A percentile compares a stretch with the other conserved stretches of the same genome.
Evolutionary conservation across 495 filamentous ascomycete genomes (phyloP).

Genomic region (Hypoxylon lenormandii): DNA sequence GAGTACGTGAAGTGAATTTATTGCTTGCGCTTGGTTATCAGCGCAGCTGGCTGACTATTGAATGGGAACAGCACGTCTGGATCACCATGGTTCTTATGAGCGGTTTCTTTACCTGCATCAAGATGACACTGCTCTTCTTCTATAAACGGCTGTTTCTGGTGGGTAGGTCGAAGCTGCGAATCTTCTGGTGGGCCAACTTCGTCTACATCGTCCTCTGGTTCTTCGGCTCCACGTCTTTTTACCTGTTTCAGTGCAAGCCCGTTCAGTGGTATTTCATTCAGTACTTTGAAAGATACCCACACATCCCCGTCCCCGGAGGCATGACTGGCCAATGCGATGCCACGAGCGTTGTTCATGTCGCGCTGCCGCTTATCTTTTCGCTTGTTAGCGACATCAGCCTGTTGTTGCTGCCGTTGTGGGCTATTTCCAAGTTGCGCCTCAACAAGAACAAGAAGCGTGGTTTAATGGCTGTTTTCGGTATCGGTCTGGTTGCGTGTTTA

Average conservation of each 20-base stretch:
- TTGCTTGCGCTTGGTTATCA: not conserved
- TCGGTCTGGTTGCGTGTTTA: slow-evolving; percentile 42
- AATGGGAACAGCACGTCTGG: slow-evolving; percentile 42
- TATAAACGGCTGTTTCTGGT: slow-evolving; percentile 51
- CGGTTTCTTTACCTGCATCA: slow-evolving; percentile 46
- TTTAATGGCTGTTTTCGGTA: slow-evolving; percentile 51
- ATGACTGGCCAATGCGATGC: slow-evolving; percentile 49
- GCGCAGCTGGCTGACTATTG: slow-evolving; percentile 8
- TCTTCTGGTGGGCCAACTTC: slow-evolving; percentile 54
- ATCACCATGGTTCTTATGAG: slow-evolving; percentile 49
- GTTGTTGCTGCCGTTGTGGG: slow-evolving; percentile 48
- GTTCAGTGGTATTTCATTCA: slow-evolving; percentile 50
- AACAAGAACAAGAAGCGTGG: slow-evolving; percentile 49
- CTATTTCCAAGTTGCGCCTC: slow-evolving; percentile 47
- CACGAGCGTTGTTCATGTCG: slow-evolving; percentile 43
- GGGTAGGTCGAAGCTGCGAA: slow-evolving; percentile 39
- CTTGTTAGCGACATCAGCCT: slow-evolving; percentile 37
- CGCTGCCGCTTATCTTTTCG: slow-evolving; percentile 40
- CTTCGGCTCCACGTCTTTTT: slow-evolving; percentile 47
- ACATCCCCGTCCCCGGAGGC: slow-evolving; percentile 29
- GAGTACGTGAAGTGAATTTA: slow-evolving; percentile 21
- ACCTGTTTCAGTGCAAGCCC: slow-evolving; percentile 52
- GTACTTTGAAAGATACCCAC: slow-evolving; percentile 33
- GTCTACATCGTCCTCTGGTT: slow-evolving; percentile 52
- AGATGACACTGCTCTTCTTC: slow-evolving; percentile 51